These are phyloP conservation scores for Rhinocladiella similis DNA, from an alignment of 2,329 filamentous ascomycete genomes.

Conservation along the genomic window DNA sequence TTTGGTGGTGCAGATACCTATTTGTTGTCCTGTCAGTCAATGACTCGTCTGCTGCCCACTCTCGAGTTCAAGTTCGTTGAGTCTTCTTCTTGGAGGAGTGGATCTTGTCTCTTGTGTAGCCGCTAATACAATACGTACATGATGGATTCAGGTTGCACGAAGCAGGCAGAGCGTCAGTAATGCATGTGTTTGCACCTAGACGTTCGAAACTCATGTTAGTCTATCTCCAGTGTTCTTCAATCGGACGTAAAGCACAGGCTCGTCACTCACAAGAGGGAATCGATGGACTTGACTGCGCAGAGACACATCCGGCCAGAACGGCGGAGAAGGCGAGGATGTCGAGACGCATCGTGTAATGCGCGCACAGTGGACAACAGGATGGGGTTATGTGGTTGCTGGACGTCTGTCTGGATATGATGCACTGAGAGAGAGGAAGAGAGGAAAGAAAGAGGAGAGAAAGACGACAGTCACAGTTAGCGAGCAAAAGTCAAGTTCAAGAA, in stretches of 20 bases:
- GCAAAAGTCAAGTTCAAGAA: too few relatives aligned
- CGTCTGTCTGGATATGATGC: neutral
- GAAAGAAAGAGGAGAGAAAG: neutral
- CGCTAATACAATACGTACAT: conserved; percentile 35
- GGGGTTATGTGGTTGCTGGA: neutral
- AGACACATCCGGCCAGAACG: conserved; percentile 17
- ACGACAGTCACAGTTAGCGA: too few relatives aligned
- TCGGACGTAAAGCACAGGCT: neutral
- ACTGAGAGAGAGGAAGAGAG: neutral
- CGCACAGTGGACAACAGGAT: too few relatives aligned
- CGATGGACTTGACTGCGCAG: conserved; percentile 9
- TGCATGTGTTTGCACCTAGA: conserved; percentile 34
- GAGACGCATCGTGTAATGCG: conserved; percentile 9
- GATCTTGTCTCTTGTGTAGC: too few relatives aligned
- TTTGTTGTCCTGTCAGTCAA: neutral
- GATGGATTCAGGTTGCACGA: conserved; percentile 44
- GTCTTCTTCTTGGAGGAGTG: too few relatives aligned
- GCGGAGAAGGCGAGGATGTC: conserved; percentile 16
- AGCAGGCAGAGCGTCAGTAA: conserved; percentile 42
- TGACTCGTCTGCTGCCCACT: too few relatives aligned
- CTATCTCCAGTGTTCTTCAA: too few relatives aligned
- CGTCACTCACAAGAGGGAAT: conserved; percentile 23
- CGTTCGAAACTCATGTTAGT: neutral
- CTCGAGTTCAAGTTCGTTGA: too few relatives aligned
- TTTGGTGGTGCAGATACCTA: conserved; percentile 46